Evolutionary conservation across 768 basidiomycete genomes (phyloP).

Genomic region (Lactifluus rugatus): DNA sequence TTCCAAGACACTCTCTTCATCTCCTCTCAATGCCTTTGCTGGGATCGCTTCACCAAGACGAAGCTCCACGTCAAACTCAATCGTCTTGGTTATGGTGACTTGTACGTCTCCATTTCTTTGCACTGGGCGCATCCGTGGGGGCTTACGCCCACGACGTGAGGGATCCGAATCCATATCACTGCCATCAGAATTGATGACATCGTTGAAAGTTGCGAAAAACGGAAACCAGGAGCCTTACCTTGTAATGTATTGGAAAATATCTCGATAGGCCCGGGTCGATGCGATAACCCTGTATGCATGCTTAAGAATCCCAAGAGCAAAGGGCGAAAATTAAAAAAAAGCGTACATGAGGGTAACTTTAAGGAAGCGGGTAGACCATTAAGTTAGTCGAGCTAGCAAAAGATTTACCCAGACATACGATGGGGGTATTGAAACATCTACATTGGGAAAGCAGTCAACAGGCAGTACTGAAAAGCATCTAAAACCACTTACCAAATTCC

Average conservation of each 20-base stretch:
- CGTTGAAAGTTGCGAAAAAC: not conserved
- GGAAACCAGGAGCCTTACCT: not conserved
- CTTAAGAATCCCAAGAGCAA: not conserved
- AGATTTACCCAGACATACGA: not conserved
- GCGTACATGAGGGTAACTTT: constrained; percentile 14
- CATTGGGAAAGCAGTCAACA: not conserved
- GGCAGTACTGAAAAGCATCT: not conserved
- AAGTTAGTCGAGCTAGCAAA: not conserved
- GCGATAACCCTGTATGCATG: constrained; percentile 7
- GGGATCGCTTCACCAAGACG: not conserved
- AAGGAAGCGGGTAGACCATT: not conserved
- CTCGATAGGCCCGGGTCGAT: constrained; percentile 17
- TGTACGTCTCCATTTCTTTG: constrained; percentile 3
- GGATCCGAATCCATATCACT: constrained; percentile 6
- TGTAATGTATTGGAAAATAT: constrained; percentile 18
- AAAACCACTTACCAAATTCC: constrained; percentile 13
- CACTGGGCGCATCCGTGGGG: not conserved
- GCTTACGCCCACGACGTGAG: constrained; percentile 1
- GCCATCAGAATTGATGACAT: not conserved
- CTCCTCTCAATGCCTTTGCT: not conserved
- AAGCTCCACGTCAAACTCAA: constrained; percentile 16
- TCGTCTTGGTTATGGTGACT: constrained; percentile 13
- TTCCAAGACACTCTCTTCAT: not conserved
- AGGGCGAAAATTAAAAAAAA: not conserved
- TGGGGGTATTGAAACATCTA: constrained; percentile 20